These are phyloP conservation scores for Gelatoporia subvermispora DNA, from an alignment of 768 basidiomycete genomes.

Conservation along the genomic window DNA sequence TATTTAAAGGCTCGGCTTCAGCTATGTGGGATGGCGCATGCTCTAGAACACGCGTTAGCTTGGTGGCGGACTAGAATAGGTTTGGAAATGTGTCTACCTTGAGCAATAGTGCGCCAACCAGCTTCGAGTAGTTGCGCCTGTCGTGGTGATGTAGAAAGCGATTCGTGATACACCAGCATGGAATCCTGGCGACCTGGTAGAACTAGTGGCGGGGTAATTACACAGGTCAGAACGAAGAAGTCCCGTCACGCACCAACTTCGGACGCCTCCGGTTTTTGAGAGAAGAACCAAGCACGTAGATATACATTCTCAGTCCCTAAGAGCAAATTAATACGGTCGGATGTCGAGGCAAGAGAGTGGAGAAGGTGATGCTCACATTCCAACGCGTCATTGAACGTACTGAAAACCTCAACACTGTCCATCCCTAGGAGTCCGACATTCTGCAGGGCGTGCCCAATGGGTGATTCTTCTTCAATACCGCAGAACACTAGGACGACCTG, in stretches of 20 bases:
- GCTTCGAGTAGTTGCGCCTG: constrained; percentile 63
- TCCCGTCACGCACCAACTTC: constrained; percentile 36
- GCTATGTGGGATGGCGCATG: constrained; percentile 22
- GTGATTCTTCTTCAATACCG: constrained; percentile 60
- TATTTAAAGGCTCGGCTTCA: constrained; percentile 62
- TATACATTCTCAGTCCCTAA: constrained; percentile 96
- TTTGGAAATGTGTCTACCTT: neutral
- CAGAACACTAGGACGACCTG: constrained; percentile 87
- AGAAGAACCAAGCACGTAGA: constrained; percentile 71
- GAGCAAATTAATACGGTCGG: neutral
- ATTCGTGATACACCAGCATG: constrained; percentile 43
- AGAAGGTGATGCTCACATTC: constrained; percentile 79
- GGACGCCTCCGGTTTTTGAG: constrained; percentile 51
- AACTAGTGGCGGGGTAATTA: constrained; percentile 26
- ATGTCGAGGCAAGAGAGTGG: neutral
- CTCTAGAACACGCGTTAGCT: constrained; percentile 2
- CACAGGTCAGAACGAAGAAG: constrained; percentile 5
- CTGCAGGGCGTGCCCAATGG: constrained; percentile 66
- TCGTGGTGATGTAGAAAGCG: constrained; percentile 59
- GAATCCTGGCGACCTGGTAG: constrained; percentile 55
- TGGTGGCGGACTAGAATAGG: neutral
- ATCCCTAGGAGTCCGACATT: constrained; percentile 79
- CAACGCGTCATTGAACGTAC: constrained; percentile 82
- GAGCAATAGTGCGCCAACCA: constrained; percentile 65
- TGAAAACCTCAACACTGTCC: constrained; percentile 76